phyloP scores from a whole-genome alignment of 371 early-diverging fungal genomes.

The Apophysomyces sp. region DNA sequence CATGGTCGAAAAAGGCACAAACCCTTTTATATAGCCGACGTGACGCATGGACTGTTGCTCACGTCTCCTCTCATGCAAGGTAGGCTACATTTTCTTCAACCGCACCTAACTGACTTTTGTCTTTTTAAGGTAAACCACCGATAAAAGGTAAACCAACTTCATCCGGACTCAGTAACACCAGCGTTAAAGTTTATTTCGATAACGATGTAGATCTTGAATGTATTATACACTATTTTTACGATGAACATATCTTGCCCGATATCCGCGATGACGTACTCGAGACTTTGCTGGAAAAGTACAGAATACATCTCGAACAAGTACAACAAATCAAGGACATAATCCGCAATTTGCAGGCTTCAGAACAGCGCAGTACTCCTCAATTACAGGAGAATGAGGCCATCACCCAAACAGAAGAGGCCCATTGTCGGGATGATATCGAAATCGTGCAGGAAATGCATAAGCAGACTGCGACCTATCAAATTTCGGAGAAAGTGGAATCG shows the following conservation, averaged over 20 bases:
- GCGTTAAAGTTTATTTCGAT: not conserved
- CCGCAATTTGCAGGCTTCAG: conserved; percentile 13
- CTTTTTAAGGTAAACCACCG: not conserved
- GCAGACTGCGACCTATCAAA: conserved; percentile 31
- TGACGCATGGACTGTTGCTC: not conserved
- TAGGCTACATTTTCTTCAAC: not conserved
- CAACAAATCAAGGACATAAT: conserved; percentile 11
- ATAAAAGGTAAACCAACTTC: not conserved
- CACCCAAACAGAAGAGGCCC: conserved; percentile 23
- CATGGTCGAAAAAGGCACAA: no score
- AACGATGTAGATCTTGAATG: not conserved
- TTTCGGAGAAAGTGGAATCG: conserved; percentile 24
- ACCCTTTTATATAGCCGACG: no score
- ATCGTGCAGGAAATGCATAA: conserved; percentile 30
- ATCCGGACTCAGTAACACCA: not conserved
- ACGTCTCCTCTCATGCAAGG: not conserved
- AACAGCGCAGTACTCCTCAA: conserved; percentile 23
- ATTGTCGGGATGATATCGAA: conserved; percentile 30
- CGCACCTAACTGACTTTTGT: not conserved
- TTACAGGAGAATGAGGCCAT: conserved; percentile 32
- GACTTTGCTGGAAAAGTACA: conserved; percentile 14
- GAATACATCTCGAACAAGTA: conserved; percentile 14
- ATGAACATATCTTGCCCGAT: not conserved
- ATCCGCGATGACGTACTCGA: conserved; percentile 10
- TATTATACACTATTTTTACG: not conserved